Evolutionary conservation across 1,139 yeast genomes (phyloP), one percentile per base, ranked within the genome.

Genomic region (Debaryomyces singareniensis): DNA sequence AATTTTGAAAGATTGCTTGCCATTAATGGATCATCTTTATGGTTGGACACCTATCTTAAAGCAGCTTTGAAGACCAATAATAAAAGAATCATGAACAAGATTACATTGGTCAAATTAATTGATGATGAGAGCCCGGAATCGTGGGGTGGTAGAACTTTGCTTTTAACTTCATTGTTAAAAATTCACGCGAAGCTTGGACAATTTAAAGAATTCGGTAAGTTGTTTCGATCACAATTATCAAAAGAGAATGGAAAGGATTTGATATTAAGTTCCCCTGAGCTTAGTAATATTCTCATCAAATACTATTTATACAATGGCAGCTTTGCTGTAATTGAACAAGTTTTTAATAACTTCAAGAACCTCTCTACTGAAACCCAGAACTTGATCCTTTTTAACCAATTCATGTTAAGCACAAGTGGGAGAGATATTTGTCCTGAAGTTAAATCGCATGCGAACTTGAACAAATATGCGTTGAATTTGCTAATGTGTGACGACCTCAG

Each of bases 231-330:
- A 4, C 33, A 38, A 22, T 39, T 35, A 34, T 24, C 15, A n/a
- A 15, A 24, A 15, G 16, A 41, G 11, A 29, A 27, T 14, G 35
- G 32, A 25, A 33, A 35, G 11, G 21, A 33, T 25, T 22, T 28
- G 3, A 30, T 49, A 13, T 24, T 36, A 25, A 29, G 33, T 3
- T 45, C 52, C 0, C 38, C 39, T n/a, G 37, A 38, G 14, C 36
- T 54, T 15, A 28, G 47, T 13, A 44, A 43, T 14, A 40, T 55
- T 22, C 39, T 56, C 16, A 41, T 56, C 23, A 41, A 42, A 10
- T 56, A 55, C 34, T 55, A 53, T 29, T 38, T 45, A 5, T 24
- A 38, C 22, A 33, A 29, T 29, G 54, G 47, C 6, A 40, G 38
- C 2, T 34, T 33, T 25, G 42, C 43, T 10, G 16, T 43, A 12